Evolutionary conservation across 2,329 filamentous ascomycete genomes (phyloP).

Genomic region (Lecanoromycetidae sp.): DNA sequence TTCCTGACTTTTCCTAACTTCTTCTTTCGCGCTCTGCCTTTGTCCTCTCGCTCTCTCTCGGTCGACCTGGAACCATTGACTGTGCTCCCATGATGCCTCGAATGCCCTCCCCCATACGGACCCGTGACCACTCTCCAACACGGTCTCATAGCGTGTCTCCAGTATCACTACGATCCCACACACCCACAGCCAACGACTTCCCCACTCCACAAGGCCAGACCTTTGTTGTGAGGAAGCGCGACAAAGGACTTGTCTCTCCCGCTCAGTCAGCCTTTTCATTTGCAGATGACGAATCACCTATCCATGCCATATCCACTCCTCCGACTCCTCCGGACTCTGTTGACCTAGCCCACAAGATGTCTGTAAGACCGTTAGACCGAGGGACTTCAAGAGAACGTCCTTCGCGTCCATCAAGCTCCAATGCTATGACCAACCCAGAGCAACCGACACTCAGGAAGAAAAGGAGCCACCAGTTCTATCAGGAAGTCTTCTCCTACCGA

Average conservation of each 20-base stretch:
- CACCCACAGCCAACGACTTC: constrained; percentile 14
- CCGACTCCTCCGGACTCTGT: constrained; percentile 1
- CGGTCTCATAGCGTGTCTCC: constrained; percentile 1
- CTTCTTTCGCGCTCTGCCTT: not conserved
- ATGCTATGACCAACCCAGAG: not conserved
- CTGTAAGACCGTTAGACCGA: not conserved
- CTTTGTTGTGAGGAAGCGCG: constrained; percentile 13
- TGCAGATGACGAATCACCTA: constrained; percentile 10
- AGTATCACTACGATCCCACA: not conserved
- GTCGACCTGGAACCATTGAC: not conserved
- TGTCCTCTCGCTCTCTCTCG: too few relatives aligned
- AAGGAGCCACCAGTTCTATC: constrained; percentile 31
- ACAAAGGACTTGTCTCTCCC: constrained; percentile 16
- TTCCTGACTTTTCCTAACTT: not conserved
- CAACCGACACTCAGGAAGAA: constrained; percentile 18
- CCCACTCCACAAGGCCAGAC: constrained; percentile 10
- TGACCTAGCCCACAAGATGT: not conserved
- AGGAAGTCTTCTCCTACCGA: constrained; percentile 29
- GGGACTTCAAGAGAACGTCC: constrained; percentile 13
- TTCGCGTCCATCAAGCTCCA: constrained; percentile 6
- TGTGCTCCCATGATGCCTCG: not conserved
- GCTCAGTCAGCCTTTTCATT: constrained; percentile 16
- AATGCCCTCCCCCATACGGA: not conserved
- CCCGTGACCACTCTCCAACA: not conserved
- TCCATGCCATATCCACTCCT: constrained; percentile 7